Evolutionary conservation across 345 rosid genomes (phyloP).

Genomic region (Viola odorata): DNA sequence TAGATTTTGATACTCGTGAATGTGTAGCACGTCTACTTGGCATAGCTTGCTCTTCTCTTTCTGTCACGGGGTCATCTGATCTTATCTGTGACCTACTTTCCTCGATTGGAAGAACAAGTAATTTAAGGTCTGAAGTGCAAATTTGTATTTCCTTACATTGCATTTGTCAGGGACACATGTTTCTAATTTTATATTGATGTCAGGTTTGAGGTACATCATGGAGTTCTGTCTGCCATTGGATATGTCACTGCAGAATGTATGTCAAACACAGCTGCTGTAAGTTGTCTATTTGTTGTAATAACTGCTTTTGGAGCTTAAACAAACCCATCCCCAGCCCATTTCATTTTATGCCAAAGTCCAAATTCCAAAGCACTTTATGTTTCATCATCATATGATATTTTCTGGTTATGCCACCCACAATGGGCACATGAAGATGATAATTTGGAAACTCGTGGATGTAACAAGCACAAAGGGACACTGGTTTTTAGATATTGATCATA

Average conservation of each 20-base stretch:
- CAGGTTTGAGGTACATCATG: conserved; percentile 84
- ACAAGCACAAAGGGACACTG: no score
- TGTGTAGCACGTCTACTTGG: conserved; percentile 87
- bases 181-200: not conserved
- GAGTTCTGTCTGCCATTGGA: conserved; percentile 75
- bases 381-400: not conserved
- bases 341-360: not conserved
- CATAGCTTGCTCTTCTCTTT: conserved; percentile 77
- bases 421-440: not conserved
- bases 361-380: not conserved
- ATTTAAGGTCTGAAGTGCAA: conserved; percentile 48
- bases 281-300: conserved; percentile 20
- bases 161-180: not conserved
- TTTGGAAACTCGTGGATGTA: not conserved
- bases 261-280: conserved; percentile 51
- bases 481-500: not conserved
- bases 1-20: conserved; percentile 85
- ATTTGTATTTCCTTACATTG: not conserved
- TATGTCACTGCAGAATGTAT: conserved; percentile 68
- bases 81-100: conserved; percentile 59
- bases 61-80: conserved; percentile 42
- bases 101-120: conserved; percentile 40
- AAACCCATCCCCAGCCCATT: not conserved
- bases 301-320: not conserved
- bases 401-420: not conserved